Evolutionary conservation across 768 basidiomycete species (phyloP).

Genomic region (Tremella mesenterica): DNA sequence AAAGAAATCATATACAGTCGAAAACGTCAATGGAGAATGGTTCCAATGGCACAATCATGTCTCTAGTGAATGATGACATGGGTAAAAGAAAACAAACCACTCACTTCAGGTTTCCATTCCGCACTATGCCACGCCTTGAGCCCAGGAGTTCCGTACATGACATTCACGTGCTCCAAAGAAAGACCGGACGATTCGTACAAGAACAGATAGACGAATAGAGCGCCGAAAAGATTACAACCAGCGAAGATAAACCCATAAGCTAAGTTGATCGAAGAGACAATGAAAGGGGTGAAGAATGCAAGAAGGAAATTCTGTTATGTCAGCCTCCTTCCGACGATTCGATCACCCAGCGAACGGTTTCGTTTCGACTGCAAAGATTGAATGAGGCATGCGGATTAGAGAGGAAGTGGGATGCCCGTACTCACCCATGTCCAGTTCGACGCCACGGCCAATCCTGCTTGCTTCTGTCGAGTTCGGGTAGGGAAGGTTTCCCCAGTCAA

Average conservation of each 20-base stretch:
- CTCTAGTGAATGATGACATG: too few relatives aligned
- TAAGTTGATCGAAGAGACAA: constrained; percentile 53
- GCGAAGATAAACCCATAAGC: constrained; percentile 66
- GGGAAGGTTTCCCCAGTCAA: constrained; percentile 70
- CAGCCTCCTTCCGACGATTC: background rate
- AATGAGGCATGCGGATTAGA: too few relatives aligned
- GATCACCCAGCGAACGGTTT: too few relatives aligned
- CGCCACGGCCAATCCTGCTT: constrained; percentile 59
- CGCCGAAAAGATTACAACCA: constrained; percentile 45
- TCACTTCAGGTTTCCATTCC: constrained; percentile 52
- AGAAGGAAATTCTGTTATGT: constrained; percentile 53
- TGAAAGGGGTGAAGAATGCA: constrained; percentile 73
- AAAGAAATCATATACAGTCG: too few relatives aligned
- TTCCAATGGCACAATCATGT: too few relatives aligned
- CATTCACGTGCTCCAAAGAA: constrained; percentile 59
- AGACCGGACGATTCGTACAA: constrained; percentile 65
- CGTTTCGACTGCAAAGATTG: too few relatives aligned
- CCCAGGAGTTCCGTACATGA: constrained; percentile 53
- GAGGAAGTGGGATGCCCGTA: constrained; percentile 40
- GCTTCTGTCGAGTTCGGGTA: constrained; percentile 60
- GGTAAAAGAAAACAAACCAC: background rate
- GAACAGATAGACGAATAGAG: constrained; percentile 58
- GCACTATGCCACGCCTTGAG: constrained; percentile 62
- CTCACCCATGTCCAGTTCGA: constrained; percentile 51
- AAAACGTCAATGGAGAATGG: too few relatives aligned